phyloP scores from a whole-genome alignment of 768 basidiomycete species.

The Suillus paluster region DNA sequence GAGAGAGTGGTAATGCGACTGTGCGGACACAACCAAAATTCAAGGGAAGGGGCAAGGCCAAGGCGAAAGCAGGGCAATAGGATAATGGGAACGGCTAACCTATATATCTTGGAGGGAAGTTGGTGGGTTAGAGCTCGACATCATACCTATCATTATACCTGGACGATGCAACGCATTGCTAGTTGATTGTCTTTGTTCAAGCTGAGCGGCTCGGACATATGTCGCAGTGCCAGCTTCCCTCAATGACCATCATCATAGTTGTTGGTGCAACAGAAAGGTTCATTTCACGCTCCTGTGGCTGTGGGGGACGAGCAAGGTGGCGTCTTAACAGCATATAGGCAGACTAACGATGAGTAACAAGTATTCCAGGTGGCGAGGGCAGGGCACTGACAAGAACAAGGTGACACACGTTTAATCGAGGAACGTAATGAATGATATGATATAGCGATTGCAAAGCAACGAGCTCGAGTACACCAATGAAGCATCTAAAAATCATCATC shows the following conservation, averaged over 20 bases:
- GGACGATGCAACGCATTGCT: background rate
- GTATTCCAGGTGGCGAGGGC: background rate
- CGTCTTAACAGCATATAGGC: background rate
- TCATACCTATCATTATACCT: background rate
- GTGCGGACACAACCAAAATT: background rate
- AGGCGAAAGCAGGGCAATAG: background rate
- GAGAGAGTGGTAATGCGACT: background rate
- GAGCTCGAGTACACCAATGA: background rate
- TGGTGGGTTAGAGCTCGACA: background rate
- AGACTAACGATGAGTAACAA: too few species aligned
- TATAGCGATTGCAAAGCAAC: background rate
- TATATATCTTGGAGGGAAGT: background rate
- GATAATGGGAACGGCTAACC: background rate
- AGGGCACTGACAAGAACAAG: background rate
- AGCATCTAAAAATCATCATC: slow-evolving; percentile 55
- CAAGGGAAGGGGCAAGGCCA: background rate
- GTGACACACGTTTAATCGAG: background rate
- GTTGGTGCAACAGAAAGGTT: background rate
- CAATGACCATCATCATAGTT: background rate
- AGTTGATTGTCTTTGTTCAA: background rate
- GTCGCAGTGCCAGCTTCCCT: background rate
- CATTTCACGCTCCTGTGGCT: background rate
- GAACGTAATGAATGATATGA: background rate
- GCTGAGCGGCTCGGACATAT: background rate
- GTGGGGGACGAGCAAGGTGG: background rate